Conservation (phyloP, 768 basidiomycete genomes). For the Grammothele lineata region DNA sequence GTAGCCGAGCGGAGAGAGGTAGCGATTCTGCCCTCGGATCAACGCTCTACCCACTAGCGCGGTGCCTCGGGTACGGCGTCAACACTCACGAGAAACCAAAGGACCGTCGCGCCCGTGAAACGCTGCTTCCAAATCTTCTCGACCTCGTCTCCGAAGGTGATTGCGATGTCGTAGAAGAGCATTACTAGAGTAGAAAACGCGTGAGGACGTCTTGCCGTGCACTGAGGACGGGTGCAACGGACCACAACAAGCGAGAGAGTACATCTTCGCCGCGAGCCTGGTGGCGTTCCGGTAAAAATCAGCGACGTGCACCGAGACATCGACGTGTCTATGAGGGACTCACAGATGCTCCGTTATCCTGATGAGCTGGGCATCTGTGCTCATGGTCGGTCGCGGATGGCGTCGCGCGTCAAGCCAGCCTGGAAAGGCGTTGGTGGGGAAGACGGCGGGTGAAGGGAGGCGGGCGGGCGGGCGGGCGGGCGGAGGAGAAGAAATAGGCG, state of each 20-base stretch:
- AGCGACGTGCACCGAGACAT: too few species aligned
- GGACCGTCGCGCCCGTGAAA: slow-evolving; percentile 21
- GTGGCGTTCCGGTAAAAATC: too few species aligned
- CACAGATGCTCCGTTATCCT: slow-evolving; percentile 15
- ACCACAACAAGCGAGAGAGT: slow-evolving; percentile 19
- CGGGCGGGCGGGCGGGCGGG: neutral
- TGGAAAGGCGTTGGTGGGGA: neutral
- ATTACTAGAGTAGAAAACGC: slow-evolving; percentile 8
- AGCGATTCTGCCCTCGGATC: slow-evolving; percentile 20
- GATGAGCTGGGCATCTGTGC: slow-evolving; percentile 9
- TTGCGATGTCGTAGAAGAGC: slow-evolving; percentile 20
- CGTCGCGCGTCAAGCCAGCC: slow-evolving; percentile 4
- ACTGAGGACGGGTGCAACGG: neutral
- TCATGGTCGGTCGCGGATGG: slow-evolving; percentile 8
- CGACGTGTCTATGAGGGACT: too few species aligned
- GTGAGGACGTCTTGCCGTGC: neutral
- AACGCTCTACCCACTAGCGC: too few species aligned
- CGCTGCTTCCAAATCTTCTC: slow-evolving; percentile 22
- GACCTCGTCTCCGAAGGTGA: slow-evolving; percentile 20
- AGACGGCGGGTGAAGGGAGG: slow-evolving; percentile 1
- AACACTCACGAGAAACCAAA: slow-evolving; percentile 18
- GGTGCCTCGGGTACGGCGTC: neutral
- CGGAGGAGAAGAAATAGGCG: neutral
- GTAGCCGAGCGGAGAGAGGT: slow-evolving; percentile 23
- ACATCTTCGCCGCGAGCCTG: slow-evolving; percentile 19